Evolutionary conservation across 805 yeast genomes (phyloP).

Genomic region (Debaryomyces castellii): DNA sequence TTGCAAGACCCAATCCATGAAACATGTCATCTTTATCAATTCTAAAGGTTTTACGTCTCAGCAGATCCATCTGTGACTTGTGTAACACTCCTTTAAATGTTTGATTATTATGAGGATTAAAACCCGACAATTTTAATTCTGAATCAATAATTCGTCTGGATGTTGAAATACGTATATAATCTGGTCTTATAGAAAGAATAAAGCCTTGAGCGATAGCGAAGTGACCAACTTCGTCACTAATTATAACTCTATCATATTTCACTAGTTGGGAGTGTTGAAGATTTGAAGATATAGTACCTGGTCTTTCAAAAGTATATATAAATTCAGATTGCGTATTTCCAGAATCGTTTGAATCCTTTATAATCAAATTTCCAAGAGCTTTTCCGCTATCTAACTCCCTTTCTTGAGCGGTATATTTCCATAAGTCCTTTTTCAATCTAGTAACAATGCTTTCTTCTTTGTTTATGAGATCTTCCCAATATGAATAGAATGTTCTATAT

Average conservation of each 20-base stretch:
- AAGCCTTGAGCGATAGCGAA: constrained; percentile 69
- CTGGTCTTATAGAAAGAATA: constrained; percentile 44
- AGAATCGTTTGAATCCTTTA: constrained; percentile 28
- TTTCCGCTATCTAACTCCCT: constrained; percentile 64
- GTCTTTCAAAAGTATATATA: constrained; percentile 51
- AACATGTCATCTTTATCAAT: constrained; percentile 80
- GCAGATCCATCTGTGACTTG: constrained; percentile 4
- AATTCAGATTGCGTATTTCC: constrained; percentile 27
- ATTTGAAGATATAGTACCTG: background rate
- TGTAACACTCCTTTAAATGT: constrained; percentile 49
- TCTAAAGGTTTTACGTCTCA: constrained; percentile 42
- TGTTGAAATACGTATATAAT: constrained; percentile 48
- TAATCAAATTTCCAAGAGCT: constrained; percentile 51
- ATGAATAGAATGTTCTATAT: constrained; percentile 57
- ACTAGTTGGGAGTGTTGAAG: constrained; percentile 46
- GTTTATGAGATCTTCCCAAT: constrained; percentile 73
- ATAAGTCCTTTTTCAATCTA: constrained; percentile 59
- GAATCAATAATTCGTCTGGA: constrained; percentile 52
- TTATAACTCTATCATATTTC: constrained; percentile 60
- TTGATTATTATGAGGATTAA: constrained; percentile 47
- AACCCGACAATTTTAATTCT: constrained; percentile 38
- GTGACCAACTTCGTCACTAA: constrained; percentile 82
- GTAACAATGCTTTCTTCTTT: constrained; percentile 67
- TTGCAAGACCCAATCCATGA: constrained; percentile 70
- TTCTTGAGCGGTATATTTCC: constrained; percentile 58